Base-by-base conservation (phyloP, 2,329 filamentous ascomycete genomes). In the Truncatella angustata region DNA sequence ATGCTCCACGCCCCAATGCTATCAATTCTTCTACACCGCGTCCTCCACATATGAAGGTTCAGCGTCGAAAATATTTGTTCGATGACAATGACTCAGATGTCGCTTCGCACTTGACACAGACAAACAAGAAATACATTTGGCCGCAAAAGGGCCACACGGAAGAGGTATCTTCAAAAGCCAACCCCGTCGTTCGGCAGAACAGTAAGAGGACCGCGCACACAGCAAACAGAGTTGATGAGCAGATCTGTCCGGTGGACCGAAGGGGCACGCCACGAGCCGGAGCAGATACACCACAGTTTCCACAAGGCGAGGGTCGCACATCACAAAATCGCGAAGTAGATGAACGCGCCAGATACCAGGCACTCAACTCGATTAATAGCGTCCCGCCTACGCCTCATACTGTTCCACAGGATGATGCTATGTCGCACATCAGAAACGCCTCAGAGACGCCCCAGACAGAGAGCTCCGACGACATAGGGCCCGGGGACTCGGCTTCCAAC, bases 31-130 rank as follows among this genome's bases (percentile, higher is more conserved):
- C 30, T 3, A 20, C 23, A 4, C 21, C 14, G 14, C 35, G 24
- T n/a, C 26, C 35, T 23, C 47, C 47, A 3, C 47, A 50, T 35
- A 50, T 26, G 21, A 40, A 50, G 23, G 47, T 18, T 24, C 35
- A 32, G 20, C 43, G 37, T 1, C 47, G 36, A 3, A 50, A 40
- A 7, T 58, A 54, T 21, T 39, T 58, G 10, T 55, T 57, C 23
- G 20, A 49, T 5, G 53, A 57, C 20, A 24, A 49, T 5, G 53
- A 57, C 9, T 60, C 60, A 5, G 60, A 60, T 9, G 50, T 34
- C 5, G 54, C 52, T 2, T 56, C 56, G 1, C 24, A n/a, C 4
- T 12, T 57, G 5, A 54, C 58, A 4, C 24, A 23, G 3, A 47
- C 49, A 6, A 56, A 61, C 24, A 51, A 53, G 11, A 45, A 40